A percentile compares a stretch with the other conserved stretches of the same genome.
phyloP scores from a whole-genome alignment of 345 rosid genomes.

The Populus simonii region DNA sequence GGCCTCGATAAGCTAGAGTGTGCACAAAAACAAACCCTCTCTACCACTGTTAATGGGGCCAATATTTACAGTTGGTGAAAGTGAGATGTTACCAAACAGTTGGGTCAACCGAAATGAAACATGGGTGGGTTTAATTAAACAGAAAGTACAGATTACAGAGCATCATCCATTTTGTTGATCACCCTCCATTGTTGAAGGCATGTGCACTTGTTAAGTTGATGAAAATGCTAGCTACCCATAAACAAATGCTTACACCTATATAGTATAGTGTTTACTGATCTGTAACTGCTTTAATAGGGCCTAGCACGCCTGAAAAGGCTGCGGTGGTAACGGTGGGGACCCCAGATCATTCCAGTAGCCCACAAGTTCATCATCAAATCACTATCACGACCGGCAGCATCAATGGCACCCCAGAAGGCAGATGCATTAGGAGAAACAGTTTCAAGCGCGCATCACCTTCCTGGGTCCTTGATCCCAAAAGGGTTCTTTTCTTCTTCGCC shows the following conservation, averaged over 20 bases:
- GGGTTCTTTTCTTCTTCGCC: constrained; percentile 81
- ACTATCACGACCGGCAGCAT: constrained; percentile 52
- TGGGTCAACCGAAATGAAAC: constrained; percentile 12
- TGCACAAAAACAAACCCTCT: background rate
- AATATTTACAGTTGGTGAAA: constrained; percentile 1
- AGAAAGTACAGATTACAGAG: background rate
- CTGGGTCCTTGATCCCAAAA: constrained; percentile 82
- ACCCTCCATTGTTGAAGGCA: constrained; percentile 13
- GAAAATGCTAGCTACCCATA: constrained; percentile 2
- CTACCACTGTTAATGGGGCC: background rate
- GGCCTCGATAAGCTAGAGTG: background rate
- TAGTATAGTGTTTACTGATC: constrained; percentile 12
- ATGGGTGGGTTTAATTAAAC: background rate
- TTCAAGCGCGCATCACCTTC: constrained; percentile 54
- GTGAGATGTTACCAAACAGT: constrained; percentile 19
- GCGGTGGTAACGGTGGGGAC: constrained; percentile 27
- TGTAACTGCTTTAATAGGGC: constrained; percentile 30
- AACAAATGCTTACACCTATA: background rate
- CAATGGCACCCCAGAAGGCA: constrained; percentile 38
- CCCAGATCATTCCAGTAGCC: constrained; percentile 33
- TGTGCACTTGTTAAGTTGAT: constrained; percentile 9
- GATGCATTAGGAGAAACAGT: constrained; percentile 57
- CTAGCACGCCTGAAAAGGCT: constrained; percentile 57
- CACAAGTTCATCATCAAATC: constrained; percentile 70
- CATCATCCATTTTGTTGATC: constrained; percentile 20